phyloP scores from a whole-genome alignment of 495 filamentous ascomycete genomes.

The Podospora pseudoanserina region DNA sequence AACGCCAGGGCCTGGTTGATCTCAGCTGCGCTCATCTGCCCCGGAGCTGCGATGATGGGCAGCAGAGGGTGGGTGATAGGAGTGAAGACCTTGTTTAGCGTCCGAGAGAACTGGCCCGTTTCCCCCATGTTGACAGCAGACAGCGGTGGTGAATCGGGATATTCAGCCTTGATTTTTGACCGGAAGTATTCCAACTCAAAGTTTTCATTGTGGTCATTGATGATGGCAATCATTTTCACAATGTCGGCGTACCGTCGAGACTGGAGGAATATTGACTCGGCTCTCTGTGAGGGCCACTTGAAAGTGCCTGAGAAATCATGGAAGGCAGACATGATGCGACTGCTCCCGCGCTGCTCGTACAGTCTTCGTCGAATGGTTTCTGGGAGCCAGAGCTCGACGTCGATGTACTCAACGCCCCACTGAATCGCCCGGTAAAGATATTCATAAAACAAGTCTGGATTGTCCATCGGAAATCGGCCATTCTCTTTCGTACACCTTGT shows the following conservation, averaged over 20 bases:
- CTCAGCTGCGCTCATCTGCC: conserved; percentile 77
- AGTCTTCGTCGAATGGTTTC: conserved; percentile 65
- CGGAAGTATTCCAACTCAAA: conserved; percentile 87
- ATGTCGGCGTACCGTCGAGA: conserved; percentile 74
- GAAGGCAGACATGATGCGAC: conserved; percentile 79
- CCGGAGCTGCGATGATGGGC: conserved; percentile 79
- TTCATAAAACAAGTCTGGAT: conserved; percentile 67
- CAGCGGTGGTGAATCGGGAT: conserved; percentile 62
- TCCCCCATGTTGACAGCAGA: conserved; percentile 85
- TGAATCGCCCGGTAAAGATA: conserved; percentile 76
- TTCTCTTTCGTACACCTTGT: conserved; percentile 76
- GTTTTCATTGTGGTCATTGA: conserved; percentile 72
- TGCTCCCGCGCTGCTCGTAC: conserved; percentile 67
- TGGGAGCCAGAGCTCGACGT: conserved; percentile 81
- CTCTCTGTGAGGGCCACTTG: conserved; percentile 71
- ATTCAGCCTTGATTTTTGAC: conserved; percentile 63
- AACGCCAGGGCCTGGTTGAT: conserved; percentile 74
- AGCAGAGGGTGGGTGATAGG: conserved; percentile 81
- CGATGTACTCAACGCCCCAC: conserved; percentile 85
- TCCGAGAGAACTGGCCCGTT: conserved; percentile 73
- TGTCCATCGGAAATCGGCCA: conserved; percentile 77
- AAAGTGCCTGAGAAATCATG: conserved; percentile 81
- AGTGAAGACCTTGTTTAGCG: conserved; percentile 77
- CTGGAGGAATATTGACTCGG: conserved; percentile 63
- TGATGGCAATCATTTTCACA: conserved; percentile 84